Evolutionary conservation across 2,329 filamentous ascomycete genomes (phyloP), one percentile per base, ranked within the genome.

Genomic region (Myotisia sp.): DNA sequence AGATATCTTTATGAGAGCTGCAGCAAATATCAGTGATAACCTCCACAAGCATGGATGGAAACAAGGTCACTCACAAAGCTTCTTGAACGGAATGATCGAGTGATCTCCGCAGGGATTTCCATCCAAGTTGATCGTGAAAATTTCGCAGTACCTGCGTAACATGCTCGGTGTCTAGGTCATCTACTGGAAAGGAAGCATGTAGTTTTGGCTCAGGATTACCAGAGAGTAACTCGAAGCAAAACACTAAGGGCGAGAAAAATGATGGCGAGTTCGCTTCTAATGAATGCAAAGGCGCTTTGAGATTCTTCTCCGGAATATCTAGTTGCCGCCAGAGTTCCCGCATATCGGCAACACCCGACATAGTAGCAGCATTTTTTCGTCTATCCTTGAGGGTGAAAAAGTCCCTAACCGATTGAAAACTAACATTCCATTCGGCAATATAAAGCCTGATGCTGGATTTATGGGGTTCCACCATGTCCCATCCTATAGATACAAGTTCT

Each of bases 141-240:
- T 12, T 27, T 5, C 14, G 10, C 24, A 27, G 5, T 10, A 12
- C 10, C 5, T 5, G 10, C 5, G 24, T 5, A 27, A 27, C 5
- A 10, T 13, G n/a, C 5, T 10, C 24, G n/a, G 10, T 12, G 24
- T 13, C 14, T 12, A 27, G 5, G 24, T 13, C 24, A 27, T 30
- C 13, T 4, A 30, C 28, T n/a, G 28, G 28, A 6, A 30, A 30
- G 13, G 14, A 30, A 6, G 19, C 17, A 12, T 12, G 14, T 14
- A 30, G 10, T 6, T 30, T 30, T 7, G 28, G 28, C 5, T 18
- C 7, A 5, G 28, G 28, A 7, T 17, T n/a, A n/a, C n/a, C n/a
- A 4, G 28, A 16, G 5, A 17, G 9, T n/a, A 30, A 16, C 28
- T 30, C 28, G n/a, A 30, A 30, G 14, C 13, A 30, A n/a, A 30